Evolutionary conservation across 2,329 filamentous ascomycete species (phyloP).

Genomic region (Mycocentrospora acerina): DNA sequence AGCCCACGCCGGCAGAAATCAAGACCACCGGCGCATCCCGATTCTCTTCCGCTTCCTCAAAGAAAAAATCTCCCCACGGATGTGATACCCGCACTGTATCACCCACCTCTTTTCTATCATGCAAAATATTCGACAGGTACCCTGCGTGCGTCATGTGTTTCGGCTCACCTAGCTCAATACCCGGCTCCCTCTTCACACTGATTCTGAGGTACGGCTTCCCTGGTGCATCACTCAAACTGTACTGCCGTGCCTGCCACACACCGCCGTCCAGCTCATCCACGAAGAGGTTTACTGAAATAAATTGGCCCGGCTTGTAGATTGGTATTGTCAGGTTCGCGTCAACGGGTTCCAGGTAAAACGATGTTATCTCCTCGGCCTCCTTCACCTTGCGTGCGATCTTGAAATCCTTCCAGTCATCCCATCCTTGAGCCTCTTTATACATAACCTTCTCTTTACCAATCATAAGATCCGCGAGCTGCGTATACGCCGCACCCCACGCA

Average conservation of each 20-base stretch:
- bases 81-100: constrained; percentile 67
- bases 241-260: constrained; percentile 69
- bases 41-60: constrained; percentile 50
- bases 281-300: constrained; percentile 64
- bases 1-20: constrained; percentile 68
- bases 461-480: constrained; percentile 71
- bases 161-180: constrained; percentile 51
- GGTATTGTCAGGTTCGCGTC: constrained; percentile 63
- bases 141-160: constrained; percentile 58
- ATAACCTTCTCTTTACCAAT: constrained; percentile 66
- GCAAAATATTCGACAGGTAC: constrained; percentile 69
- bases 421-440: constrained; percentile 62
- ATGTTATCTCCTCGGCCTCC: constrained; percentile 69
- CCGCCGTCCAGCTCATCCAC: constrained; percentile 52
- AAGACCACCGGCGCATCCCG: constrained; percentile 60
- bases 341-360: constrained; percentile 67
- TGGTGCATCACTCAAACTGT: constrained; percentile 69
- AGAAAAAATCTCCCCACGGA: constrained; percentile 63
- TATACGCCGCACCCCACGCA: constrained; percentile 73
- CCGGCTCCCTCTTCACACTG: constrained; percentile 68
- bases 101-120: constrained; percentile 62
- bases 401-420: constrained; percentile 70
- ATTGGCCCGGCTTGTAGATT: constrained; percentile 68
- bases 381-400: constrained; percentile 63
- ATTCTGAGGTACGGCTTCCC: constrained; percentile 66